phyloP scores from a whole-genome alignment of 805 yeast species.

The Candida taoyuanica region DNA sequence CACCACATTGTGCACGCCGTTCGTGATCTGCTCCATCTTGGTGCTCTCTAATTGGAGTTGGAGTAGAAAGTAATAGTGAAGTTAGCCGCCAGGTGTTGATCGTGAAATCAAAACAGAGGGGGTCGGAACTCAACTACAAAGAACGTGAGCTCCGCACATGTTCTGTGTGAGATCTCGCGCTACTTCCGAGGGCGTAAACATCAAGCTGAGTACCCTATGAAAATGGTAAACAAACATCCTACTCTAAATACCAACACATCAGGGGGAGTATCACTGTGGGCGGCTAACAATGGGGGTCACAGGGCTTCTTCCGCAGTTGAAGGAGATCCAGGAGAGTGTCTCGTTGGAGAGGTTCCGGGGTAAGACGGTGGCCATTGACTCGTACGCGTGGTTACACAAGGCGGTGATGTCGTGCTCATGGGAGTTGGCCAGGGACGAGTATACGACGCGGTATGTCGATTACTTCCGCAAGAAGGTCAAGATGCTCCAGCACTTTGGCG shows the following conservation, averaged over 20 bases:
- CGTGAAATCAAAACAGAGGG: neutral
- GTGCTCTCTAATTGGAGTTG: constrained; percentile 1
- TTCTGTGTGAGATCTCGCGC: too few relatives aligned
- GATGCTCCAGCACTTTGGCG: constrained; percentile 59
- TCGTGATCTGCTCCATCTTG: constrained; percentile 8
- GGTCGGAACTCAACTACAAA: too few relatives aligned
- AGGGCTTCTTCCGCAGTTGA: constrained; percentile 76
- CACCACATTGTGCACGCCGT: constrained; percentile 10
- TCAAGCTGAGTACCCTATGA: too few relatives aligned
- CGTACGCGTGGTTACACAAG: constrained; percentile 94
- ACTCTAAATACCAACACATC: too few relatives aligned
- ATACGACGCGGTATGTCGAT: constrained; percentile 68
- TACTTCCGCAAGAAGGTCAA: constrained; percentile 63
- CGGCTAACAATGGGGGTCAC: constrained; percentile 65
- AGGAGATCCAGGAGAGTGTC: constrained; percentile 61
- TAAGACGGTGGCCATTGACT: constrained; percentile 83
- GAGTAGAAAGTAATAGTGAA: neutral
- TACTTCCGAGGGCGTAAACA: neutral
- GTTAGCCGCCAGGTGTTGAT: neutral
- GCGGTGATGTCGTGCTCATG: constrained; percentile 79
- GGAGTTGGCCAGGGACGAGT: constrained; percentile 66
- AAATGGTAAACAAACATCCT: too few relatives aligned
- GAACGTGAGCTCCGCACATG: too few relatives aligned
- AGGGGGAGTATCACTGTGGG: neutral
- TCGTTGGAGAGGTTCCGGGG: constrained; percentile 63